Percentiles rank a stretch among this genome's conserved stretches.
Conservation (phyloP, 2,329 filamentous ascomycete genomes). For the Thermomyces lanuginosus region DNA sequence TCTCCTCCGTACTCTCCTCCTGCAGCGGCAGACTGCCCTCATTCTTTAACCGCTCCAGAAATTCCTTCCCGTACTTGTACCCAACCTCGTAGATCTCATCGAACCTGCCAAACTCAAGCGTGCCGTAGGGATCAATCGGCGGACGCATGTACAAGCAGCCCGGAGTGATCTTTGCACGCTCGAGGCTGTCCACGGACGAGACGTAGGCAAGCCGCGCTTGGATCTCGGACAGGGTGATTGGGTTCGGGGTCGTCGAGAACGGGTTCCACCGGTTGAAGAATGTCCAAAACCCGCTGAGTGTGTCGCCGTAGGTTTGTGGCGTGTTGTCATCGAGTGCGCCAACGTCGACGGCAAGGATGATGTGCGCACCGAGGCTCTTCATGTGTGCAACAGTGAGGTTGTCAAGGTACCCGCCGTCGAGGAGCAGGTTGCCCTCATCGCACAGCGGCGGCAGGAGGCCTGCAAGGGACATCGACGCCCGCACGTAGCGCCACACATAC, state of each 20-base stretch:
- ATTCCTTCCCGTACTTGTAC: constrained; percentile 70
- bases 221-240: constrained; percentile 87
- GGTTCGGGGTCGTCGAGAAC: constrained; percentile 74
- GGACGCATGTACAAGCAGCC: constrained; percentile 95
- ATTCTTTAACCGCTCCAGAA: constrained; percentile 57
- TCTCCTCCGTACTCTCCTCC: constrained; percentile 62
- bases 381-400: constrained; percentile 95
- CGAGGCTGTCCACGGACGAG: constrained; percentile 81
- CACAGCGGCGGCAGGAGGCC: constrained; percentile 85
- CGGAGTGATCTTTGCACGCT: constrained; percentile 76
- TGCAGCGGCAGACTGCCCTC: constrained; percentile 57
- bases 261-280: constrained; percentile 95
- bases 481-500: constrained; percentile 93
- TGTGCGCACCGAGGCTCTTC: constrained; percentile 81
- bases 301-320: constrained; percentile 85
- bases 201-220: constrained; percentile 91
- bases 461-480: constrained; percentile 91
- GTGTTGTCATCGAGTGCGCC: constrained; percentile 82
- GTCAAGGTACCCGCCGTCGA: constrained; percentile 94
- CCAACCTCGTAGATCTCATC: constrained; percentile 90
- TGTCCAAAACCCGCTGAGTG: constrained; percentile 87
- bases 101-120: constrained; percentile 91
- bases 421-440: constrained; percentile 89
- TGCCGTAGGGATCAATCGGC: constrained; percentile 83
- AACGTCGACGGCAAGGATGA: constrained; percentile 92